phyloP scores from a whole-genome alignment of 2,329 filamentous ascomycete genomes.

The Cercospora sp. region DNA sequence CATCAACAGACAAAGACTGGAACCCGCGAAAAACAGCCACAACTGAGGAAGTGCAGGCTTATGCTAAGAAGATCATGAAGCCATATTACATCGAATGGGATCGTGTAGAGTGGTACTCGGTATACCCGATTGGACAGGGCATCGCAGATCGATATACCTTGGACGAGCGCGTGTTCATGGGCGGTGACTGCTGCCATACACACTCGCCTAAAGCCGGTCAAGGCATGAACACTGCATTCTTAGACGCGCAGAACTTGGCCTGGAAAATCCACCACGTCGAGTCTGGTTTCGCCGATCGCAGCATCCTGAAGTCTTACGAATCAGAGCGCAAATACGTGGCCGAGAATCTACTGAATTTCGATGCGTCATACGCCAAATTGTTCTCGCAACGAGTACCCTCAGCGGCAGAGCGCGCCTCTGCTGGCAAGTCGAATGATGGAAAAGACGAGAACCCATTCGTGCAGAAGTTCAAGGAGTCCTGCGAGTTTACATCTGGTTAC shows the following conservation, averaged over 20 bases:
- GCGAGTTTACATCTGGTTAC: constrained; percentile 90
- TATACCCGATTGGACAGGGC: constrained; percentile 66
- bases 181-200: constrained; percentile 64
- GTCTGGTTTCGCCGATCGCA: constrained; percentile 72
- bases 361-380: constrained; percentile 83
- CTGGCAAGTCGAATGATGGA: constrained; percentile 53
- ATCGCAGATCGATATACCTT: constrained; percentile 65
- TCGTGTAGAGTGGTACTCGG: constrained; percentile 65
- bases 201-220: constrained; percentile 65
- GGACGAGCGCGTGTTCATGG: constrained; percentile 66
- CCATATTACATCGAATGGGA: constrained; percentile 65
- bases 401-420: constrained; percentile 69
- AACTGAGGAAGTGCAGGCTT: constrained; percentile 58
- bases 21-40: constrained; percentile 61
- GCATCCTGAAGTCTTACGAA: constrained; percentile 81
- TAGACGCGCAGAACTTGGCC: constrained; percentile 77
- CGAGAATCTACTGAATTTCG: constrained; percentile 80
- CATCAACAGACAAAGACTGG: constrained; percentile 62
- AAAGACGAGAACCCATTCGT: constrained; percentile 75
- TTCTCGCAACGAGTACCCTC: constrained; percentile 79
- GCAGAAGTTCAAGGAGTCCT: constrained; percentile 84
- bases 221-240: constrained; percentile 63
- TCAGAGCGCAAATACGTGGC: constrained; percentile 81
- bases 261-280: constrained; percentile 97
- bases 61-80: constrained; percentile 59